Base-by-base conservation (phyloP, 257 asterid genomes). In the Eucommia ulmoides region DNA sequence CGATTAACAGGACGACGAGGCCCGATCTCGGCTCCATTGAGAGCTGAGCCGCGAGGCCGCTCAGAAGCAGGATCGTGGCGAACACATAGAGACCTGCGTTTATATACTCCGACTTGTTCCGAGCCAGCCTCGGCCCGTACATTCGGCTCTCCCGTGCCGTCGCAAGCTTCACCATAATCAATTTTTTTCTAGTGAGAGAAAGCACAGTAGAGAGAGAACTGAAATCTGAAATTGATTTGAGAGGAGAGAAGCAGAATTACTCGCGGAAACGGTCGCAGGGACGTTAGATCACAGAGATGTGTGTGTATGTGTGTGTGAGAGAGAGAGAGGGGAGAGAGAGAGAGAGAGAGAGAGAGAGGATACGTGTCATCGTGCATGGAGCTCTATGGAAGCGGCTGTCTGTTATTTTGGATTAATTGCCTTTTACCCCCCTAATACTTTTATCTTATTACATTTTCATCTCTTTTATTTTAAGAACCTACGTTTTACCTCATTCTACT, bases 31-130 rank as follows among this genome's bases (percentile, higher is more conserved):
- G 74, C 67, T 81, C 88, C 33, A 23, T 24, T 1, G 88, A 75
- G n/a, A 79, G 53, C 60, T 73, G 83, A 54, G 87, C 93, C 0
- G 74, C 71, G 58, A 83, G 79, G 0, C 99, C 96, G 11, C 82
- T 56, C 15, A 64, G 20, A 0, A 91, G 79, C 64, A 91, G 14
- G 26, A 83, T 54, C 56, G 99, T 66, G 0, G 86, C 77, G 54
- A 91, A 83, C 18, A 79, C 63, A 62, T 86, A 91, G 2, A 86
- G 57, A 26, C 96, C 94, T 3, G 95, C 96, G 61, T 86, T 91
- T 53, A 77, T 79, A 79, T 91, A 91, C 56, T 91, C 96, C 8
- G 69, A 66, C 62, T 89, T 59, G 72, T 65, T 66, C 2, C 92
- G 70, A 47, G 73, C 57, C 56, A 63, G 2, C 3, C 88, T 55